Evolutionary conservation across 75 land plant genomes (phyloP).

Genomic region (Pinus albicaulis): DNA sequence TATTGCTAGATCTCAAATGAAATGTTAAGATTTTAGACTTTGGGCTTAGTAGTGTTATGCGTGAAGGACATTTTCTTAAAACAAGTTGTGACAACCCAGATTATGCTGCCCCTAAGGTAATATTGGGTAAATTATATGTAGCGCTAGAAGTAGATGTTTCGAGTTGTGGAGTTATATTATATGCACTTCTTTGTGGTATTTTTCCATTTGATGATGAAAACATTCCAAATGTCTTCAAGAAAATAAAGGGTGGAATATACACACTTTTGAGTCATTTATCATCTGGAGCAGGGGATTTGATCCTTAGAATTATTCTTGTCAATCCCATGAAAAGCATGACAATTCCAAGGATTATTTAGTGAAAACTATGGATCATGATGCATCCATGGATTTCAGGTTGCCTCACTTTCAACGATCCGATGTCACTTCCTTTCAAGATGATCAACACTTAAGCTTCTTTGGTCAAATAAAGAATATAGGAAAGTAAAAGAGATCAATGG

Average conservation of each 20-base stretch:
- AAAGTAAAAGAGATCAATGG: too few relatives aligned
- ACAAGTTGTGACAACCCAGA: conserved; percentile 63
- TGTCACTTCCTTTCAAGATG: too few relatives aligned
- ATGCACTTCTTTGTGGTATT: conserved; percentile 40
- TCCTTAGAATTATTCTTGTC: conserved; percentile 85
- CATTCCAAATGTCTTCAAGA: conserved; percentile 52
- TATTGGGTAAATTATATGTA: conserved; percentile 41
- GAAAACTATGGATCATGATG: too few relatives aligned
- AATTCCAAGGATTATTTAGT: conserved; percentile 82
- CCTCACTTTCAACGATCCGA: too few relatives aligned
- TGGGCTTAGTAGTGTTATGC: conserved; percentile 46
- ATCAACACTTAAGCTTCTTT: too few relatives aligned
- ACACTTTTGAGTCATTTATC: conserved; percentile 93
- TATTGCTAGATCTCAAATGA: conserved; percentile 6
- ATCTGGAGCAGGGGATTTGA: conserved; percentile 72
- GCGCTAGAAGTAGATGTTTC: conserved; percentile 61
- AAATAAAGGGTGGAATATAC: conserved; percentile 77
- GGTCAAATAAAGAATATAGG: too few relatives aligned
- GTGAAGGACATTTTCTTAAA: conserved; percentile 37
- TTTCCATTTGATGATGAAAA: conserved; percentile 57
- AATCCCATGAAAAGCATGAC: conserved; percentile 90
- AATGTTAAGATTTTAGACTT: conserved; percentile 52
- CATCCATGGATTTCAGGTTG: too few relatives aligned
- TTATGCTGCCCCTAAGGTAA: conserved; percentile 39
- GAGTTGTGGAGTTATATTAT: conserved; percentile 52